Percentiles rank a stretch among this genome's conserved stretches.
Evolutionary conservation across 495 filamentous ascomycete genomes (phyloP).

Genomic region (Glonium stellatum): DNA sequence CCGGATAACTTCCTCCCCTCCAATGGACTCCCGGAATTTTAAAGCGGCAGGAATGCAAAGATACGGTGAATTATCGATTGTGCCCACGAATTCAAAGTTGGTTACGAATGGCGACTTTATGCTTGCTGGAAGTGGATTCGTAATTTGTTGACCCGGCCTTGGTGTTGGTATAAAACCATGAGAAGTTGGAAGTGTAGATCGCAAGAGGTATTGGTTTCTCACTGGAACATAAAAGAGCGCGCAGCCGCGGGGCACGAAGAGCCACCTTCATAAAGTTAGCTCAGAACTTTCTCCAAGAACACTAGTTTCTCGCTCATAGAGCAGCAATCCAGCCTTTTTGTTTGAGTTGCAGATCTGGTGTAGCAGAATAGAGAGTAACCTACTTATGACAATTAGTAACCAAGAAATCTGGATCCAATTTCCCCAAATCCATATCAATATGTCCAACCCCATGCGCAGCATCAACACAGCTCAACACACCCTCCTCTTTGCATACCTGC

Average conservation of each 20-base stretch:
- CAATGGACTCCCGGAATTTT: conserved; percentile 57
- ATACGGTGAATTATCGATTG: conserved; percentile 63
- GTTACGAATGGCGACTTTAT: conserved; percentile 52
- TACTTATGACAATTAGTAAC: conserved; percentile 79
- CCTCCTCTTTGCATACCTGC: conserved; percentile 54
- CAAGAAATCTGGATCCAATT: conserved; percentile 74
- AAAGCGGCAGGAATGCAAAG: conserved; percentile 65
- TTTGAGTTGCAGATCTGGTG: no score
- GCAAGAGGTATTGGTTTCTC: conserved; percentile 65
- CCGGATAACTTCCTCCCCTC: conserved; percentile 65
- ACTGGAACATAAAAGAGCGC: conserved; percentile 72
- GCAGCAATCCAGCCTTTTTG: no score
- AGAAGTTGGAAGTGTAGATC: conserved; percentile 68
- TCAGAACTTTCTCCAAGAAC: no score
- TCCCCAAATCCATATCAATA: conserved; percentile 56
- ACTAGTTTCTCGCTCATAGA: no score
- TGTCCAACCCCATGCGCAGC: conserved; percentile 79
- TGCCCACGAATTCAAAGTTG: conserved; percentile 74
- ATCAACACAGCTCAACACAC: conserved; percentile 62
- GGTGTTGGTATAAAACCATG: conserved; percentile 45
- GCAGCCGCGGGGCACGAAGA: conserved; percentile 72
- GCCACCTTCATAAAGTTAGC: conserved; percentile 51
- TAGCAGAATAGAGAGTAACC: conserved; percentile 1
- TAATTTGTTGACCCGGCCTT: conserved; percentile 51
- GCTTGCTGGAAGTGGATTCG: conserved; percentile 45